Evolutionary conservation across 805 yeast genomes (phyloP).

Genomic region (Naumovozyma baii): DNA sequence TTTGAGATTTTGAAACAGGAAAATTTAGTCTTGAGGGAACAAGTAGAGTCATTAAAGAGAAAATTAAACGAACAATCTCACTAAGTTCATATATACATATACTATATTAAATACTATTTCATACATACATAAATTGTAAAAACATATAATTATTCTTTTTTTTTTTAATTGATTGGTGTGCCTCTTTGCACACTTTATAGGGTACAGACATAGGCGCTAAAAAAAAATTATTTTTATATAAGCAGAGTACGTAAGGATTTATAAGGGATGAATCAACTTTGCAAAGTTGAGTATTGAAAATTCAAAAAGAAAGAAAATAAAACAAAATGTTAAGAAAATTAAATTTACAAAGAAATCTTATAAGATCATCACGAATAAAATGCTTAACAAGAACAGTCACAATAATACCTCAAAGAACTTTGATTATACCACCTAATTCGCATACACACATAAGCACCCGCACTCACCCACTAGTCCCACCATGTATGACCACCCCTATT

Average conservation of each 20-base stretch:
- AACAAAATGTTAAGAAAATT: neutral
- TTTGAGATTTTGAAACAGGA: neutral
- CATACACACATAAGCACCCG: no score
- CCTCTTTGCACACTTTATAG: no score
- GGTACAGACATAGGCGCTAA: no score
- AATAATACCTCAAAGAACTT: neutral
- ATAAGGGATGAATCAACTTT: neutral
- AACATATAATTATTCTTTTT: no score
- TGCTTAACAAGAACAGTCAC: no score
- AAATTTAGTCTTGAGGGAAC: neutral
- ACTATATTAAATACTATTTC: no score
- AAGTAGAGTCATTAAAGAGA: neutral
- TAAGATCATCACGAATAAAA: neutral
- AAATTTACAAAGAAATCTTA: neutral
- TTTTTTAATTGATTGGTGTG: no score
- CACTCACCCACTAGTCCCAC: no score
- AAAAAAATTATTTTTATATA: no score
- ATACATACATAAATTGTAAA: no score
- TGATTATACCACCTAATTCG: neutral
- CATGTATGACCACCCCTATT: no score
- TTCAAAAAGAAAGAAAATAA: neutral
- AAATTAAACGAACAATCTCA: neutral
- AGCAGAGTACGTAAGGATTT: neutral
- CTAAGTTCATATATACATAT: no score
- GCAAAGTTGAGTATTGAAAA: neutral